Evolutionary conservation across 192 early-diverging fungal genomes (phyloP).

Genomic region (Entomortierella chlamydospora): DNA sequence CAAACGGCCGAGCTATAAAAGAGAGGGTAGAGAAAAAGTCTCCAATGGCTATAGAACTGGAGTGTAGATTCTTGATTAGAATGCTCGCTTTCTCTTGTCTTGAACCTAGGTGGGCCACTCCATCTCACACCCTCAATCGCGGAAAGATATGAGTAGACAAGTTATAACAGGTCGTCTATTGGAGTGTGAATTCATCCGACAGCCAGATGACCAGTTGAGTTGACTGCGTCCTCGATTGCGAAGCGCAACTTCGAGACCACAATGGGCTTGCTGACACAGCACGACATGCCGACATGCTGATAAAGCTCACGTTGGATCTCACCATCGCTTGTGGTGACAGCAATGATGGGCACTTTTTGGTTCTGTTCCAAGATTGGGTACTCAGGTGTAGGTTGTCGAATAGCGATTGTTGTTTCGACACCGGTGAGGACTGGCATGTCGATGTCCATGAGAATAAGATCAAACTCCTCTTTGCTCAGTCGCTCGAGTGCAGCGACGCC

Average conservation of each 20-base stretch:
- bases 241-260: constrained; percentile 28
- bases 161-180: too few species aligned
- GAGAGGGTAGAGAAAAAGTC: too few species aligned
- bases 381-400: constrained; percentile 53
- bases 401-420: constrained; percentile 64
- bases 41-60: too few species aligned
- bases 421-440: constrained; percentile 75
- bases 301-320: constrained; percentile 59
- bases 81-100: too few species aligned
- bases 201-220: too few species aligned
- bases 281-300: constrained; percentile 62
- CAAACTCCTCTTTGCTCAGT: constrained; percentile 54
- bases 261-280: constrained; percentile 66
- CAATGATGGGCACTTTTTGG: constrained; percentile 68
- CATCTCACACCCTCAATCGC: too few species aligned
- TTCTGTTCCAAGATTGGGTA: constrained; percentile 59
- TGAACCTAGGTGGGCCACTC: too few species aligned
- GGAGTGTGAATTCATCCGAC: too few species aligned
- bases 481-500: constrained; percentile 62
- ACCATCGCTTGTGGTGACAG: constrained; percentile 71
- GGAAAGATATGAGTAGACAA: too few species aligned
- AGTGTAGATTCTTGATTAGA: too few species aligned
- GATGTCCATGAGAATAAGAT: constrained; percentile 76
- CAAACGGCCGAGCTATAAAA: too few species aligned
- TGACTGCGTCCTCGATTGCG: constrained; percentile 37